Evolutionary conservation across 2,329 filamentous ascomycete species (phyloP), one percentile per base, ranked within the genome.

Genomic region (Colletotrichum eleusines): DNA sequence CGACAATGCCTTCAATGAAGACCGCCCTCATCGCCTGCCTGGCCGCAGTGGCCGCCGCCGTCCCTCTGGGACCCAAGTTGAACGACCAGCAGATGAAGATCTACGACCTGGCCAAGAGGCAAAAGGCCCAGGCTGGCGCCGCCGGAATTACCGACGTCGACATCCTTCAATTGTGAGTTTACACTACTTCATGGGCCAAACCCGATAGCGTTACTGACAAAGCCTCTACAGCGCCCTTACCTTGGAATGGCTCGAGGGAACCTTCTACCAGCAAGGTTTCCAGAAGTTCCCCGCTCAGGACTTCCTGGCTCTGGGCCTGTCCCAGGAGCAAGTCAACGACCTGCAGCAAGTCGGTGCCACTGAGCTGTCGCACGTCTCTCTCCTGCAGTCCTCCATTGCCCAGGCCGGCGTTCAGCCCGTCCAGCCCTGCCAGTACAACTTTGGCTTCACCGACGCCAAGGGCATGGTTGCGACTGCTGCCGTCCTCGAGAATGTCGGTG

Each of bases 201-300:
- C 1, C 3, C 33, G 7, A 11, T 5, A 2, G 0, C 33, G 16
- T 33, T 38, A 57, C 69, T 71, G 59, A 71, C 46, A 42, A 12
- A 4, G 16, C 6, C 20, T 35, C 23, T 23, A 35, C 73, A 91
- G 89, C 77, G 91, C 91, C 73, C 83, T 93, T 66, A 93, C 91
- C 7, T 85, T 93, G 55, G 92, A 94, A 81, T 90, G 92, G 81
- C 90, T 94, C 76, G 92, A 94, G 82, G 85, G 89, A 31, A 84
- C 86, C 66, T 94, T 93, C 81, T 94, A 94, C 85, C 85, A 88
- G 75, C 85, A 92, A 77, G 91, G 91, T 46, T 92, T 94, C 77
- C 84, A 85, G 73, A 86, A 89, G 79, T 92, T 94, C 82, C 84
- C 88, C 33, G 85, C 87, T 50, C 79, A 85, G 38, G 88, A 93